Base-by-base conservation (phyloP, 345 rosid species). In the Citrus sp. region DNA sequence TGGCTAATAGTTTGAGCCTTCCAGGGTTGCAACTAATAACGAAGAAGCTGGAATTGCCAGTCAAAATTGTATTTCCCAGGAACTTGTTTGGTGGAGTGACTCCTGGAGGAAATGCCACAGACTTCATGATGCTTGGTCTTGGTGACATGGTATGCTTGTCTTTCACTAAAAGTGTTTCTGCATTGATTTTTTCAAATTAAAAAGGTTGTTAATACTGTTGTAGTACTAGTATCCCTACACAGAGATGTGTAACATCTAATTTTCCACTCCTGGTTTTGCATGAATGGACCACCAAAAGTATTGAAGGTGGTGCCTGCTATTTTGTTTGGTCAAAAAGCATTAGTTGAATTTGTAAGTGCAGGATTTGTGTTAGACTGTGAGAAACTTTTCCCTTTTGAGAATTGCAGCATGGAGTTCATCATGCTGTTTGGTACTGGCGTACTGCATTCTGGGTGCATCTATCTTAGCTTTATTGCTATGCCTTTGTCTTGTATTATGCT, bases 71-170 rank as follows among this genome's bases (percentile, higher is more conserved):
- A 42, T 91, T 94, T 62, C 97, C 98, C 1, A 84, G 94, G 86
- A 90, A 96, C 84, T 80, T 96, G 87, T 80, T 94, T 64, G 94
- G 97, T 18, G 86, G 97, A 72, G 81, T 92, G 28, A 81, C 86
- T 25, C 87, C 93, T 22, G 95, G 92, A 77, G 89, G 86, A 77
- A 89, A 75, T 78, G 82, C 90, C 67, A 80, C 90, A 4, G 95
- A 96, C 77, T 96, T 88, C 88, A 94, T 94, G 98, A 94, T 96
- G 98, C 97, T 96, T 76, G 98, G 99, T 75, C 99, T 96, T 34
- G 99, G 99, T 78, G 99, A 96, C 87, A 94, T 96, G 99, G 99
- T 96, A 90, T 63, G 80, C 64, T 42, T 13, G 78, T 56, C 78
- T 75, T 67, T 78, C 72, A 79, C 70, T 73, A 32, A 58, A 30